These are phyloP conservation scores for Phytophthora crassamura DNA, from an alignment of 352 stramenopile species.

Conservation along the genomic window DNA sequence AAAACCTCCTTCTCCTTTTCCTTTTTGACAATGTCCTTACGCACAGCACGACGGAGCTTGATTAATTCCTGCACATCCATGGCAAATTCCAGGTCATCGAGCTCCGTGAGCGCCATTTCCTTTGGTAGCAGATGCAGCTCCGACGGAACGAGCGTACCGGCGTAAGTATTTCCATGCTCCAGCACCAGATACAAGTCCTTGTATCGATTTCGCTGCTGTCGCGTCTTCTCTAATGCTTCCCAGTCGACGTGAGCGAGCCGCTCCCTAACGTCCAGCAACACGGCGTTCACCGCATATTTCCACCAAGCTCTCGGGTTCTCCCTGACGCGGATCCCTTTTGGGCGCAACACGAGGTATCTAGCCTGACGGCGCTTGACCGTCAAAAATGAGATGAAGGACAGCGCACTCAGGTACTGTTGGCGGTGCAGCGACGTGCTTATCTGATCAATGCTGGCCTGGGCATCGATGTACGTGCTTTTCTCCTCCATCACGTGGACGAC, in stretches of 20 bases:
- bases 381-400: slow-evolving; percentile 80
- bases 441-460: slow-evolving; percentile 72
- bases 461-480: slow-evolving; percentile 90
- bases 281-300: slow-evolving; percentile 76
- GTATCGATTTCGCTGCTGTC: slow-evolving; percentile 54
- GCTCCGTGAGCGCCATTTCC: slow-evolving; percentile 48
- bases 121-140: slow-evolving; percentile 54
- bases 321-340: slow-evolving; percentile 46
- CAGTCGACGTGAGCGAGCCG: slow-evolving; percentile 76
- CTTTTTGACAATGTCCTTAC: slow-evolving; percentile 54
- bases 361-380: slow-evolving; percentile 65
- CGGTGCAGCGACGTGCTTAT: slow-evolving; percentile 70
- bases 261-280: slow-evolving; percentile 77
- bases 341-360: slow-evolving; percentile 66
- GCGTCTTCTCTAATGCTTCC: slow-evolving; percentile 49
- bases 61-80: slow-evolving; percentile 81
- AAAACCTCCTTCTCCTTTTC: slow-evolving; percentile 43
- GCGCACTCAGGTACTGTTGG: slow-evolving; percentile 76
- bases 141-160: slow-evolving; percentile 45
- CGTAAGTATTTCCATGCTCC: slow-evolving; percentile 37
- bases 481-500: slow-evolving; percentile 88
- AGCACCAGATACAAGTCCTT: slow-evolving; percentile 64
- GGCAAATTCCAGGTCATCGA: slow-evolving; percentile 74
- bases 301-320: slow-evolving; percentile 73
- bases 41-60: slow-evolving; percentile 55